These are phyloP conservation scores for Exophiala spinifera DNA, from an alignment of 2,329 filamentous ascomycete genomes.

Conservation along the genomic window DNA sequence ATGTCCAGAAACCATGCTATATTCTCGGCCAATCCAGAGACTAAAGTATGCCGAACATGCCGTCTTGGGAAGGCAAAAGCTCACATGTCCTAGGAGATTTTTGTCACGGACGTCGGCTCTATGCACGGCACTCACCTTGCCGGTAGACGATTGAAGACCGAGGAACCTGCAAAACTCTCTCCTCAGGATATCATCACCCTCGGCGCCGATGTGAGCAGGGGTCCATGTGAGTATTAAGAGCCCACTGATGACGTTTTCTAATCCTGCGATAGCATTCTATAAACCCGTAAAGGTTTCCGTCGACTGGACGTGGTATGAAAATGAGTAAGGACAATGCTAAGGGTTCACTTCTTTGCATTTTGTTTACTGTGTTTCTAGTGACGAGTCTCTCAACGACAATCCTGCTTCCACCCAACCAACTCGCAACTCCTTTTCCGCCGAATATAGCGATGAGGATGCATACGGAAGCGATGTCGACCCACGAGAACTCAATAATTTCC, in stretches of 20 bases:
- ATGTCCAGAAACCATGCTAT: constrained; percentile 47
- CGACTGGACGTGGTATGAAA: constrained; percentile 33
- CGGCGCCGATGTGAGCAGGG: constrained; percentile 50
- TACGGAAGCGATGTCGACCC: neutral
- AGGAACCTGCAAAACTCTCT: constrained; percentile 32
- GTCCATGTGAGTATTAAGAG: constrained; percentile 27
- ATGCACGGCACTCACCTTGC: constrained; percentile 63
- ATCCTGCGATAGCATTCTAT: constrained; percentile 11
- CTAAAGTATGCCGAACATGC: constrained; percentile 10
- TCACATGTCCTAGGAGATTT: constrained; percentile 39
- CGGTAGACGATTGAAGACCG: constrained; percentile 39
- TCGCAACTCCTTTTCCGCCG: constrained; percentile 41
- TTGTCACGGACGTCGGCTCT: constrained; percentile 55
- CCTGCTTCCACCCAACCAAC: neutral
- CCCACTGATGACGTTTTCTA: neutral
- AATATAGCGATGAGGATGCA: constrained; percentile 32
- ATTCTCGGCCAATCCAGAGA: constrained; percentile 31
- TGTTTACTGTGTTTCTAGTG: neutral
- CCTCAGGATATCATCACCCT: constrained; percentile 44
- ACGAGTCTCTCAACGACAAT: neutral
- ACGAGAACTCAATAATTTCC: neutral
- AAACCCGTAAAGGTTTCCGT: constrained; percentile 33
- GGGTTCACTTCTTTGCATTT: neutral
- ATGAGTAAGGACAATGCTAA: constrained; percentile 19
- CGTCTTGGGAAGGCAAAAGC: neutral